These are phyloP conservation scores for Choanephora cucurbitarum DNA, from an alignment of 371 early-diverging fungal genomes.

Conservation along the genomic window DNA sequence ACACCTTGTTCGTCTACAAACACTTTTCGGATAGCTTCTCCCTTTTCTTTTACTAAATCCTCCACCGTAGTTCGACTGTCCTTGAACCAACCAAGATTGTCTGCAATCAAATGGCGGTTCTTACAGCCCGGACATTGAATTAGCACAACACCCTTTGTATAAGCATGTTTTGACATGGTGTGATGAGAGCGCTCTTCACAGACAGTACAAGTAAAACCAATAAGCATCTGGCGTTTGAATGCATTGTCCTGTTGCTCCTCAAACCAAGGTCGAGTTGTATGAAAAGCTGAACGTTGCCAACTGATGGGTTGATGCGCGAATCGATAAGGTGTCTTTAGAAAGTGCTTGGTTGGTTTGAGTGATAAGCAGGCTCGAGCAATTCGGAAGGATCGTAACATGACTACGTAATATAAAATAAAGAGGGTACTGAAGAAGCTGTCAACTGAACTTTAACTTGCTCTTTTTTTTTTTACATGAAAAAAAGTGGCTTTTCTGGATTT, in stretches of 20 bases:
- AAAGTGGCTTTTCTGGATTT: too few relatives aligned
- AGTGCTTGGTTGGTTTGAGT: too few relatives aligned
- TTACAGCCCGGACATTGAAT: constrained; percentile 92
- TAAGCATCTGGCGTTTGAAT: constrained; percentile 69
- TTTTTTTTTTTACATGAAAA: too few relatives aligned
- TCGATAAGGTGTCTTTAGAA: too few relatives aligned
- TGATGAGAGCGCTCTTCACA: constrained; percentile 85
- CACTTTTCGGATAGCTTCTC: constrained; percentile 68
- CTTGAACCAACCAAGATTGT: constrained; percentile 92
- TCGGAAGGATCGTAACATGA: too few relatives aligned
- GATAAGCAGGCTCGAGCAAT: too few relatives aligned
- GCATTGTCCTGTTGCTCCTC: constrained; percentile 20
- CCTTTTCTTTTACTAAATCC: constrained; percentile 80
- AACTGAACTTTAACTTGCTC: too few relatives aligned
- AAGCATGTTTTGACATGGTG: constrained; percentile 89
- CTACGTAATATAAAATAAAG: too few relatives aligned
- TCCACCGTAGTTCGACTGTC: constrained; percentile 77
- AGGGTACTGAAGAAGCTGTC: too few relatives aligned
- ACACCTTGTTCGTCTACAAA: constrained; percentile 44
- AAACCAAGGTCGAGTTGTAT: constrained; percentile 1
- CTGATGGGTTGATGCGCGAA: background rate
- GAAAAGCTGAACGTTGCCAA: constrained; percentile 1
- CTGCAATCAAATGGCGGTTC: constrained; percentile 93
- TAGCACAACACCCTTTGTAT: constrained; percentile 90
- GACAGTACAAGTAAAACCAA: constrained; percentile 94